Conservation (phyloP, 495 filamentous ascomycete species). For the Podospora anserina region DNA sequence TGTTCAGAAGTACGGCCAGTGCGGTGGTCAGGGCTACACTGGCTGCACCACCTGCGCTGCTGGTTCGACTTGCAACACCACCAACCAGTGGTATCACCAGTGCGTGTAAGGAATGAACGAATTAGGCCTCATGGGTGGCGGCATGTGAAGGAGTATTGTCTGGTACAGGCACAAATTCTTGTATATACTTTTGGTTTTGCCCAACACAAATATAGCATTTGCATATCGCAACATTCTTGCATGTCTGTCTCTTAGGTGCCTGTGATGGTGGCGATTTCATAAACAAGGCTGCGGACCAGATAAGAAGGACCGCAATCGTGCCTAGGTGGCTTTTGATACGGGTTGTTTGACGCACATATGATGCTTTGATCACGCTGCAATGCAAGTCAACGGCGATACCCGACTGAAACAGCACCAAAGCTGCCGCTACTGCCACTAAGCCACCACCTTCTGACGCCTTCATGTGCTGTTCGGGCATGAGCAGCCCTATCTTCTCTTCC, state of each 20-base stretch:
- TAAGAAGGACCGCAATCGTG: neutral
- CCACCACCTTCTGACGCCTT: neutral
- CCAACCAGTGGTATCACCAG: conserved; percentile 39
- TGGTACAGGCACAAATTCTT: conserved; percentile 8
- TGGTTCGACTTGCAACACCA: conserved; percentile 27
- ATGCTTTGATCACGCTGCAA: conserved; percentile 18
- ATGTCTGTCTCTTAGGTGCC: neutral
- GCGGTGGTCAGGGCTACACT: conserved; percentile 44
- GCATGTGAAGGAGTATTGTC: neutral
- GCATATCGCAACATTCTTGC: neutral
- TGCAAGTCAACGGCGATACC: neutral
- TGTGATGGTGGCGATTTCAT: neutral
- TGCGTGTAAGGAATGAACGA: conserved; percentile 27
- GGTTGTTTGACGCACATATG: neutral
- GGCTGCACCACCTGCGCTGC: conserved; percentile 43
- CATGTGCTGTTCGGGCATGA: neutral
- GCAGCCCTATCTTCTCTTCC: too few species aligned
- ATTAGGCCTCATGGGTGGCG: neutral
- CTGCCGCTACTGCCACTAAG: neutral
- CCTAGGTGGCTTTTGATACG: neutral
- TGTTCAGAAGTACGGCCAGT: conserved; percentile 41
- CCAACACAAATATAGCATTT: neutral
- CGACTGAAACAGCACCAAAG: neutral
- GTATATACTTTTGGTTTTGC: conserved; percentile 17
- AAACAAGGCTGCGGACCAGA: neutral